Percentiles rank a stretch among this genome's conserved stretches.
Conservation (phyloP, 225 moss, liverwort and hornwort species). For the Straminergon stramineum region DNA sequence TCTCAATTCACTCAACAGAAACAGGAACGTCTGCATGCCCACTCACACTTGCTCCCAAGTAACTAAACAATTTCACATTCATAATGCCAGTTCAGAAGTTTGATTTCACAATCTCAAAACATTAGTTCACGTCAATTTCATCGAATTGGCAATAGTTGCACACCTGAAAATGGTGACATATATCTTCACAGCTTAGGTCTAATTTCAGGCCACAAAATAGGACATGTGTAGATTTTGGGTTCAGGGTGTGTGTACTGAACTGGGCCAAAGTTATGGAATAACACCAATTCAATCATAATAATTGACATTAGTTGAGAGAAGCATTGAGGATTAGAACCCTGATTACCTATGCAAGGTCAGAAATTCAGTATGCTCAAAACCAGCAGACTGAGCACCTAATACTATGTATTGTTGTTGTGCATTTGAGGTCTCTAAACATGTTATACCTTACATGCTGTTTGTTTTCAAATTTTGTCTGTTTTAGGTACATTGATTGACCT, state of each 20-base stretch:
- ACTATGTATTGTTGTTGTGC: background rate
- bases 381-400: background rate
- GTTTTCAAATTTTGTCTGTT: background rate
- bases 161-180: too few relatives aligned
- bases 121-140: too few relatives aligned
- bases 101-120: background rate
- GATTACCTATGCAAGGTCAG: background rate
- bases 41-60: background rate
- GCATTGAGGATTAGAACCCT: background rate
- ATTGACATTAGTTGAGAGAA: too few relatives aligned
- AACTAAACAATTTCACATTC: background rate
- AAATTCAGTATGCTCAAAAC: background rate
- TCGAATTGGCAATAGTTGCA: too few relatives aligned
- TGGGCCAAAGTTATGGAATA: too few relatives aligned
- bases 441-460: background rate
- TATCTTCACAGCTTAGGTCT: too few relatives aligned
- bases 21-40: too few relatives aligned
- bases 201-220: too few relatives aligned
- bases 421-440: background rate
- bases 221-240: too few relatives aligned
- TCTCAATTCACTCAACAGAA: background rate
- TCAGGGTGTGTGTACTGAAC: too few relatives aligned
- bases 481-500: background rate
- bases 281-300: too few relatives aligned
- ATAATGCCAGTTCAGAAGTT: background rate